Percentiles rank a stretch among this genome's conserved stretches.
These are phyloP conservation scores for Xanthoceras sorbifolium DNA, from an alignment of 345 rosid species.

Conservation along the genomic window DNA sequence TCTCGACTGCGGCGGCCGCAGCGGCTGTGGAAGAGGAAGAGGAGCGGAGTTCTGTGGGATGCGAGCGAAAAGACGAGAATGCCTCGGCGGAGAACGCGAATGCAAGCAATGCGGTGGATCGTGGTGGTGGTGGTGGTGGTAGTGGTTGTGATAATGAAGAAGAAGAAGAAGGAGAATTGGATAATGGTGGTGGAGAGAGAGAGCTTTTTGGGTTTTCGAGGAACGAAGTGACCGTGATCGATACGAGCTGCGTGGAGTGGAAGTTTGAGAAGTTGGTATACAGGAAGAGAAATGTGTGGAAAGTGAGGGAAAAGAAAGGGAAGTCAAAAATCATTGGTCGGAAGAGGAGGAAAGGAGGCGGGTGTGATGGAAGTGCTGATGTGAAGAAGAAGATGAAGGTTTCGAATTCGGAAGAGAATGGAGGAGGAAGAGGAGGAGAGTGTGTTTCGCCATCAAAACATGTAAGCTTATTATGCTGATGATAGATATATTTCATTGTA, in stretches of 20 bases:
- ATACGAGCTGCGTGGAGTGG: conserved; percentile 79
- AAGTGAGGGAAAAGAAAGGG: conserved; percentile 80
- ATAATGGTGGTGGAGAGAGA: conserved; percentile 35
- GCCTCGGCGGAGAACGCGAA: conserved; percentile 32
- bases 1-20: conserved; percentile 20
- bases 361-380: conserved; percentile 31
- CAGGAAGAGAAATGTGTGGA: conserved; percentile 79
- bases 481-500: neutral
- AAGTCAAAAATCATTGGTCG: conserved; percentile 47
- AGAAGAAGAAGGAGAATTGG: conserved; percentile 35
- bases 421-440: conserved; percentile 19
- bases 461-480: conserved; percentile 41
- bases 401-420: conserved; percentile 21
- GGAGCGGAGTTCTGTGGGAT: conserved; percentile 18
- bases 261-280: conserved; percentile 82
- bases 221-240: conserved; percentile 94
- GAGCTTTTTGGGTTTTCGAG: conserved; percentile 78
- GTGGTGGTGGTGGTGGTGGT: conserved; percentile 8
- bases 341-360: conserved; percentile 66
- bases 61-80: conserved; percentile 27
- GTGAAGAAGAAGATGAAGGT: conserved; percentile 53
- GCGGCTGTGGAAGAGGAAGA: conserved; percentile 5
- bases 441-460: conserved; percentile 21
- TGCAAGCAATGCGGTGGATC: conserved; percentile 19
- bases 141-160: conserved; percentile 13